phyloP scores from a whole-genome alignment of 2,329 filamentous ascomycete species.

The Cytospora mali region DNA sequence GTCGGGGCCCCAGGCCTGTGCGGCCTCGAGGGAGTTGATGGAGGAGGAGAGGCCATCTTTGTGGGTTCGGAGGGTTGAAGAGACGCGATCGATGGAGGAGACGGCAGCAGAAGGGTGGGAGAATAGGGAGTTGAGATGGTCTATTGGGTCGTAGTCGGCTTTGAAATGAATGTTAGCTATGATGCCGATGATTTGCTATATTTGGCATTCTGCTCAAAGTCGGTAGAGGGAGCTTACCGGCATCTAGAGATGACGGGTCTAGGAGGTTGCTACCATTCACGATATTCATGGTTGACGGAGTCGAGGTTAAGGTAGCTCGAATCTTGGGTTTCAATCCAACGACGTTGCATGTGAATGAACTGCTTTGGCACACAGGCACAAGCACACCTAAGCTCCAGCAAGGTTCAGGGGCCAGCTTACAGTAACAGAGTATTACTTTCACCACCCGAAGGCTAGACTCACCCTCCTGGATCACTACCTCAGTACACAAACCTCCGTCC shows the following conservation, averaged over 20 bases:
- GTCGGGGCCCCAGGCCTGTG: constrained; percentile 82
- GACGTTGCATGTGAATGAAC: constrained; percentile 26
- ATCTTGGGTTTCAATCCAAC: constrained; percentile 10
- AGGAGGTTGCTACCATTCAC: constrained; percentile 26
- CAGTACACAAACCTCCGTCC: no score
- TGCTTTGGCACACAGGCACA: constrained; percentile 15
- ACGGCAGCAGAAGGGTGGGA: constrained; percentile 84
- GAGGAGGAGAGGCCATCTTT: constrained; percentile 81
- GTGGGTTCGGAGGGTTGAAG: constrained; percentile 71
- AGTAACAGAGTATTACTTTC: not conserved
- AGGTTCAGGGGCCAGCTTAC: constrained; percentile 2
- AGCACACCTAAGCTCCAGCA: not conserved
- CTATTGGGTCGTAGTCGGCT: constrained; percentile 87
- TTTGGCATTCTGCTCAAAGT: not conserved
- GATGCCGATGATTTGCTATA: not conserved
- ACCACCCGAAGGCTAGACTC: not conserved
- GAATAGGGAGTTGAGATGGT: constrained; percentile 93
- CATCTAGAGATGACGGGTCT: constrained; percentile 30
- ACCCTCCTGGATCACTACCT: not conserved
- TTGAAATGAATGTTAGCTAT: not conserved
- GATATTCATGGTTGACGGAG: constrained; percentile 26
- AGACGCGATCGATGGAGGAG: constrained; percentile 73
- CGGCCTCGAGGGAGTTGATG: constrained; percentile 72
- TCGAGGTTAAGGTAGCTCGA: not conserved
- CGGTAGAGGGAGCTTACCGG: constrained; percentile 28